Conservation (phyloP, 768 basidiomycete genomes). For the Melanogaster broomeanus region DNA sequence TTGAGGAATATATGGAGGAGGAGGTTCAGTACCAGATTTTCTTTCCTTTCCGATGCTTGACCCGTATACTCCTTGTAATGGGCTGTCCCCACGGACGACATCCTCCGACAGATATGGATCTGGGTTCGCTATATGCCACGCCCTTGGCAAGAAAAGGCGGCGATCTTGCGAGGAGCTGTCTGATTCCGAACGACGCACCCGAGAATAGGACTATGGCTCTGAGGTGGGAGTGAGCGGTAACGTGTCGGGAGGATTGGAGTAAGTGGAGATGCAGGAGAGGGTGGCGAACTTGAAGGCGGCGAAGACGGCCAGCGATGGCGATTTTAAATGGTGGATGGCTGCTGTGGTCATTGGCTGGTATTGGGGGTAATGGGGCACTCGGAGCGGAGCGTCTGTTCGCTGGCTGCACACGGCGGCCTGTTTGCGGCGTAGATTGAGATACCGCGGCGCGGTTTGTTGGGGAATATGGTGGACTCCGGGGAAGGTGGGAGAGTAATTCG, state of each 20-base stretch:
- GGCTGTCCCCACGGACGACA: conserved; percentile 23
- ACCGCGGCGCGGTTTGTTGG: background rate
- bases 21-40: conserved; percentile 11
- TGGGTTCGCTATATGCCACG: conserved; percentile 1
- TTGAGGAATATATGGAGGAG: conserved; percentile 17
- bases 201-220: conserved; percentile 18
- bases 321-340: background rate
- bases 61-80: conserved; percentile 6
- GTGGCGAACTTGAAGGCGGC: conserved; percentile 7
- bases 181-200: conserved; percentile 4
- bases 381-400: conserved; percentile 16
- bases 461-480: conserved; percentile 9
- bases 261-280: conserved; percentile 11
- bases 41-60: conserved; percentile 1
- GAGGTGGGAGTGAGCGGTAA: conserved; percentile 11
- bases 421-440: conserved; percentile 4
- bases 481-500: background rate
- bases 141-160: conserved; percentile 1
- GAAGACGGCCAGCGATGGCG: background rate
- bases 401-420: conserved; percentile 6
- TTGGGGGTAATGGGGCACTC: conserved; percentile 19
- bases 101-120: conserved; percentile 1
- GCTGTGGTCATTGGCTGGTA: conserved; percentile 14
- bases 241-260: background rate
- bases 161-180: background rate